Conservation (phyloP, 306 rosid genomes). For the apple (Malus domestica) region ASM211411v1 NC_041803.1:11178501-11179000, state of each 20-base stretch:
- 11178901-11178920: slow-evolving; percentile 80
- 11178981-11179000: slow-evolving; percentile 52
- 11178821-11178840: slow-evolving; percentile 75
- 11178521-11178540: background rate
- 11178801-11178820: slow-evolving; percentile 68
- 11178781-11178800: slow-evolving; percentile 91
- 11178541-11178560: slow-evolving; percentile 31
- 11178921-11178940: slow-evolving; percentile 78
- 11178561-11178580: slow-evolving; percentile 50
- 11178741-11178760: slow-evolving; percentile 90
- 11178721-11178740: slow-evolving; percentile 82
- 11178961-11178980: slow-evolving; percentile 52
- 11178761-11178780: slow-evolving; percentile 84
- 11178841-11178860: slow-evolving; percentile 71
- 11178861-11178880: slow-evolving; percentile 55
- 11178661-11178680: slow-evolving; percentile 87
- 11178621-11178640: slow-evolving; percentile 78
- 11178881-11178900: slow-evolving; percentile 55
- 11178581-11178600: slow-evolving; percentile 82
- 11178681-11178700: slow-evolving; percentile 89
- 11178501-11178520: background rate
- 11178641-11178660: slow-evolving; percentile 85
- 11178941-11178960: slow-evolving; percentile 72
- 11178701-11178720: slow-evolving; percentile 71
- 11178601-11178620: slow-evolving; percentile 92